phyloP scores from a whole-genome alignment of 2,329 filamentous ascomycete species.

The Blumeria hordei region DNA sequence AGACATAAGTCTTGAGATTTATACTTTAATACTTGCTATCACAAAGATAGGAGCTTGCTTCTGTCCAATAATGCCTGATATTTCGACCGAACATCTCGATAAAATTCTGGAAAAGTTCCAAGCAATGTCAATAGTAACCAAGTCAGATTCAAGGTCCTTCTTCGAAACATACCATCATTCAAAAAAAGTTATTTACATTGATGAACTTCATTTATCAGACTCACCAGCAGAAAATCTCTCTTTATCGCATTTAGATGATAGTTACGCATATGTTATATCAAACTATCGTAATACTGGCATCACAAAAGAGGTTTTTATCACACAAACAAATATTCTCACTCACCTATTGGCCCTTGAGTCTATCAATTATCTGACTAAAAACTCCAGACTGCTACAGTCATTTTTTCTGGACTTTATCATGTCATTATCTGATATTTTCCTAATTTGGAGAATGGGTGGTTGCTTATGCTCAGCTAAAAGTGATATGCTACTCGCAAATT shows the following conservation, averaged over 20 bases:
- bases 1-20: slow-evolving; percentile 51
- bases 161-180: slow-evolving; percentile 5
- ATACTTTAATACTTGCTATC: slow-evolving; percentile 48
- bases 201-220: slow-evolving; percentile 9
- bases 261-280: slow-evolving; percentile 52
- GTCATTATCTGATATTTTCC: slow-evolving; percentile 80
- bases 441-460: slow-evolving; percentile 55
- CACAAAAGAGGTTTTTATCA: slow-evolving; percentile 61
- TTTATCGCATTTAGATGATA: slow-evolving; percentile 4
- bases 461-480: slow-evolving; percentile 54
- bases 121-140: slow-evolving; percentile 22
- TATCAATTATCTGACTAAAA: slow-evolving; percentile 33
- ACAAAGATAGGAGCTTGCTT: slow-evolving; percentile 58
- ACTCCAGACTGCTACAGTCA: slow-evolving; percentile 44
- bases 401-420: slow-evolving; percentile 74
- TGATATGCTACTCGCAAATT: slow-evolving; percentile 47
- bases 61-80: slow-evolving; percentile 53
- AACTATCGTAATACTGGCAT: slow-evolving; percentile 58
- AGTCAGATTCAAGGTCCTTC: slow-evolving; percentile 11
- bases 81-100: slow-evolving; percentile 33
- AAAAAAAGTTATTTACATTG: slow-evolving; percentile 11
- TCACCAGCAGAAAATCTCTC: slow-evolving; percentile 7
- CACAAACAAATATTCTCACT: slow-evolving; percentile 49
- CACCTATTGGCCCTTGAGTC: slow-evolving; percentile 44
- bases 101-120: slow-evolving; percentile 37